These are phyloP conservation scores for Dioscorea dumetorum DNA, from an alignment of 106 monocot genomes.

Conservation along the genomic window DNA sequence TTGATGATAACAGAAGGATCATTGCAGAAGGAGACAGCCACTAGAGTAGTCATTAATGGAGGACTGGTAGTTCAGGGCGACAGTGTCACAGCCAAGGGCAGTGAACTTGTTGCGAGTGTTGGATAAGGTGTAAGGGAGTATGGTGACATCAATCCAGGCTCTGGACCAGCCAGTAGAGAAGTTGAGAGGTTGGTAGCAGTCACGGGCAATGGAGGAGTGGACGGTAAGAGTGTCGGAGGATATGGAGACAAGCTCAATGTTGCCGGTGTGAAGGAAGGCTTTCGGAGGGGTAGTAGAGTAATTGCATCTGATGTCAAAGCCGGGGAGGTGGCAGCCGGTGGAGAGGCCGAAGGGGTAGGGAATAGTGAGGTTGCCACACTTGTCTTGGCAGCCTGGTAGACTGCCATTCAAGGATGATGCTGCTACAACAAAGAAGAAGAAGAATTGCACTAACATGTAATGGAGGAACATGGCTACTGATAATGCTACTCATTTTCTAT, in stretches of 20 bases:
- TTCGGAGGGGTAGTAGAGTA: constrained; percentile 14
- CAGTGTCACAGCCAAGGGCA: constrained; percentile 43
- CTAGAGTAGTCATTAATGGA: constrained; percentile 4
- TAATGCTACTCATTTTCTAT: too few relatives aligned
- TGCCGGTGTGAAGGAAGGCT: constrained; percentile 16
- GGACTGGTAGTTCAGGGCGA: constrained; percentile 16
- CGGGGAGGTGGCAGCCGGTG: constrained; percentile 19
- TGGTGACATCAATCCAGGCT: constrained; percentile 6
- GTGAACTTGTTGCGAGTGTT: constrained; percentile 37
- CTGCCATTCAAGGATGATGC: neutral
- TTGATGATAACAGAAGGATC: neutral
- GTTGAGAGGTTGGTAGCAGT: constrained; percentile 19
- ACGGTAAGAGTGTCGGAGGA: neutral
- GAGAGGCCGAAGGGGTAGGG: constrained; percentile 57
- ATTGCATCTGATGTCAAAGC: constrained; percentile 44
- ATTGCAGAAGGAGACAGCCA: constrained; percentile 37
- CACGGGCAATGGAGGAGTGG: constrained; percentile 2
- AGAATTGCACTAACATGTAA: neutral
- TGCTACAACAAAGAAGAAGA: neutral
- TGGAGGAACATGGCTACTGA: neutral
- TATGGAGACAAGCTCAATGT: constrained; percentile 12
- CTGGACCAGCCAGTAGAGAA: neutral
- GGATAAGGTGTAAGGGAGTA: constrained; percentile 32
- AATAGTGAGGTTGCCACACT: constrained; percentile 37
- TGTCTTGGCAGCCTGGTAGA: constrained; percentile 18